phyloP scores from a whole-genome alignment of 208 protist species.

The Trypanosoma theileri region DNA sequence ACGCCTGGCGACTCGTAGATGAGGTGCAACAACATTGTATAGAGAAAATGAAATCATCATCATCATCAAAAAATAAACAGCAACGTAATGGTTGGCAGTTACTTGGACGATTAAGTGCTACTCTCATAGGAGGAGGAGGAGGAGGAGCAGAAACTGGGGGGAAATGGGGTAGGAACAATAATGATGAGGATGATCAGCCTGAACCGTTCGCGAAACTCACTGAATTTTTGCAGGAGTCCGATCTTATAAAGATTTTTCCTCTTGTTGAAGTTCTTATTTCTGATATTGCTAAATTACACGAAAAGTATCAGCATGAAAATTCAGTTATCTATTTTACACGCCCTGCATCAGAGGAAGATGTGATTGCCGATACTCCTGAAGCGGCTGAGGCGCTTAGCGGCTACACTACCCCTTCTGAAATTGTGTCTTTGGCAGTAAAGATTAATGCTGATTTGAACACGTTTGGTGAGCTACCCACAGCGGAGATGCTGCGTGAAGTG shows the following conservation, averaged over 20 bases:
- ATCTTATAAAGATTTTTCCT: conserved; percentile 54
- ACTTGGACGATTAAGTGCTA: conserved; percentile 27
- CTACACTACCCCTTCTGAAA: background rate
- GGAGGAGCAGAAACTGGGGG: background rate
- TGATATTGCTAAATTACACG: conserved; percentile 30
- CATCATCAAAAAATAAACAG: background rate
- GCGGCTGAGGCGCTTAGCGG: background rate
- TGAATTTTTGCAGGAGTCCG: conserved; percentile 25
- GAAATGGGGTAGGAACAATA: background rate
- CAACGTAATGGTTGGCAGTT: conserved; percentile 14
- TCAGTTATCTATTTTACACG: conserved; percentile 54
- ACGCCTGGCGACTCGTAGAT: conserved; percentile 47
- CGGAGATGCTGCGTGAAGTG: conserved; percentile 17
- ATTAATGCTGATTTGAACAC: conserved; percentile 10
- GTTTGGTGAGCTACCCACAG: conserved; percentile 5
- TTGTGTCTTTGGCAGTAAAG: conserved; percentile 17
- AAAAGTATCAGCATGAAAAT: conserved; percentile 66
- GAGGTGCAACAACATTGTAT: conserved; percentile 23
- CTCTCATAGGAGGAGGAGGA: conserved; percentile 7
- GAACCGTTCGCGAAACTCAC: conserved; percentile 23
- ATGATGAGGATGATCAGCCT: background rate
- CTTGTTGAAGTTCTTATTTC: conserved; percentile 38
- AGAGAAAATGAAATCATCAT: background rate
- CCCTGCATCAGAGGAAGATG: conserved; percentile 28
- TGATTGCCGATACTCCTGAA: conserved; percentile 53